A percentile compares a stretch with the other conserved stretches of the same genome.
phyloP scores from a whole-genome alignment of 345 rosid genomes.

The Pseudoturritis turrita region DNA sequence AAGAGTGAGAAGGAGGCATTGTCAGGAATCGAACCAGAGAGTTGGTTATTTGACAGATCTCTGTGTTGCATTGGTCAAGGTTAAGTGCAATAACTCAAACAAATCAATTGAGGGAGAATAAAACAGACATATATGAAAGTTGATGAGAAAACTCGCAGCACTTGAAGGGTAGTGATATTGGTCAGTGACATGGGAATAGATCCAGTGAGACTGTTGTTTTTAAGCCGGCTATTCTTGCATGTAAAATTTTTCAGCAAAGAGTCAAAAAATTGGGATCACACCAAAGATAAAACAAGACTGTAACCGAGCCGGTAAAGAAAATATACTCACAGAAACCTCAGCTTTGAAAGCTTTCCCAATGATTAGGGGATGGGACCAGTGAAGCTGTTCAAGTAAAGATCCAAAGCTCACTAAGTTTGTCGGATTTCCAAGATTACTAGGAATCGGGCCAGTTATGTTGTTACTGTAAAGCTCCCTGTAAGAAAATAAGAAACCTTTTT shows the following conservation, averaged over 20 bases:
- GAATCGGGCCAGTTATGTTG: conserved; percentile 83
- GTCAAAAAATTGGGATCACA: background rate
- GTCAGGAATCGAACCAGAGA: conserved; percentile 93
- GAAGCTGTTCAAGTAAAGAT: conserved; percentile 92
- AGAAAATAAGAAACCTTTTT: background rate
- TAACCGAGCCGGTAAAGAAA: conserved; percentile 1
- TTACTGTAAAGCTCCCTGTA: conserved; percentile 97
- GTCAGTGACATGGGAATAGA: conserved; percentile 87
- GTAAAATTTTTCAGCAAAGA: conserved; percentile 13
- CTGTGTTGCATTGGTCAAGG: conserved; percentile 37
- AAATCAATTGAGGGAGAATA: background rate
- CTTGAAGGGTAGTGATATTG: conserved; percentile 86
- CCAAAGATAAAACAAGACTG: conserved; percentile 1
- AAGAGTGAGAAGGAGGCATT: conserved; percentile 96
- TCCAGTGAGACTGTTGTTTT: conserved; percentile 84
- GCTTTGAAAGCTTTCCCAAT: conserved; percentile 79
- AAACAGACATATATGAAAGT: background rate
- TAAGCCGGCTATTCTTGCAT: conserved; percentile 84
- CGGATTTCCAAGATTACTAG: conserved; percentile 90
- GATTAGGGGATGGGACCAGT: conserved; percentile 86
- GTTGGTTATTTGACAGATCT: conserved; percentile 90
- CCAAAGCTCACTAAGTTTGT: conserved; percentile 97
- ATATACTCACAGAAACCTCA: conserved; percentile 84
- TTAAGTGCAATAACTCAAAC: background rate
- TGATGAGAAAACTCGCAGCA: conserved; percentile 57